Conservation (phyloP, 345 rosid genomes). For the Hibiscus mutabilis region DNA sequence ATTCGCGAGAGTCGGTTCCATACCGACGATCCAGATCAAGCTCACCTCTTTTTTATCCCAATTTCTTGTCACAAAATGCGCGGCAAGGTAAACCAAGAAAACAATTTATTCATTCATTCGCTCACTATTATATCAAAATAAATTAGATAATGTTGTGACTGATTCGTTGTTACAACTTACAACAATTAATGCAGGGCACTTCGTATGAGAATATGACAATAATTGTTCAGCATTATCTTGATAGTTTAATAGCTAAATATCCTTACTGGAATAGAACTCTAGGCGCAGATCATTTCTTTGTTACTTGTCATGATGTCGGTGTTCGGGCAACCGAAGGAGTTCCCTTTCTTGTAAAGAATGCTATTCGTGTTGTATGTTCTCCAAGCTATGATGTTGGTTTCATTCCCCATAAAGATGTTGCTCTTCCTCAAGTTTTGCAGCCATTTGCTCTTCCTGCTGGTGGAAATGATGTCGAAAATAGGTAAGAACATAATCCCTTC, state of each 20-base stretch:
- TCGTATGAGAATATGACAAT: slow-evolving; percentile 90
- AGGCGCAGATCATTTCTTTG: slow-evolving; percentile 97
- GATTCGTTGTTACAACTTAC: no score
- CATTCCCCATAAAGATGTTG: slow-evolving; percentile 96
- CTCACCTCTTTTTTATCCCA: slow-evolving; percentile 88
- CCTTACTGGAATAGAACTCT: slow-evolving; percentile 95
- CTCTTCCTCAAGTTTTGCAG: slow-evolving; percentile 90
- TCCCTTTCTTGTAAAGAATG: slow-evolving; percentile 73
- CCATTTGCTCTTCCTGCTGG: slow-evolving; percentile 97
- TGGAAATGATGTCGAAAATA: slow-evolving; percentile 70
- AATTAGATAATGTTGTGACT: no score
- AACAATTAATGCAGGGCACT: slow-evolving; percentile 54
- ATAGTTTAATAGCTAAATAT: slow-evolving; percentile 57
- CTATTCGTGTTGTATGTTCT: slow-evolving; percentile 89
- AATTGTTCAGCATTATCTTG: slow-evolving; percentile 70
- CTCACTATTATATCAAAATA: no score
- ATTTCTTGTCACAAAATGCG: slow-evolving; percentile 98
- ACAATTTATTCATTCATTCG: no score
- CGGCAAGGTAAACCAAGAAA: slow-evolving; percentile 52
- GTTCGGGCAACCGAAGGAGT: slow-evolving; percentile 89
- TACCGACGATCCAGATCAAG: slow-evolving; percentile 70
- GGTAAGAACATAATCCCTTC: slow-evolving; percentile 26
- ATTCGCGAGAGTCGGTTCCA: slow-evolving; percentile 69
- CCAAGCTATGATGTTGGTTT: slow-evolving; percentile 92
- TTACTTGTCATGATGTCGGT: slow-evolving; percentile 94